A percentile compares a stretch with the other conserved stretches of the same genome.
These are phyloP conservation scores for Tephrocybe sp. DNA, from an alignment of 768 basidiomycete species.

Conservation along the genomic window DNA sequence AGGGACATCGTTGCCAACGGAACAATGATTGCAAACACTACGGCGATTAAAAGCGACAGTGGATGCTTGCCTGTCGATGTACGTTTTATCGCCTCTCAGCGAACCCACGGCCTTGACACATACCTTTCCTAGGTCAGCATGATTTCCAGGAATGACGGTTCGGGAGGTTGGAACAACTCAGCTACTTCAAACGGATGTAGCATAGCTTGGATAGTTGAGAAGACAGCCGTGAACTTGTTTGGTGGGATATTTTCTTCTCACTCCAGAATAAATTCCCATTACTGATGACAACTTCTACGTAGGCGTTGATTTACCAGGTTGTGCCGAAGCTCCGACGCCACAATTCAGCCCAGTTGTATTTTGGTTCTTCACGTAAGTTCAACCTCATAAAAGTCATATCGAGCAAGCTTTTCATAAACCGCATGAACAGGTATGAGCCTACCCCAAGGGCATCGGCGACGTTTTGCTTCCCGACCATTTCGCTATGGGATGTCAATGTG, in stretches of 20 bases:
- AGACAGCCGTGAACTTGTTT: constrained; percentile 39
- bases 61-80: constrained; percentile 42
- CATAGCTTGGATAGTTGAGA: constrained; percentile 39
- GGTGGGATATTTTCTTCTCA: constrained; percentile 36
- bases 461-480: constrained; percentile 45
- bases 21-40: constrained; percentile 48
- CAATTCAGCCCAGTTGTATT: constrained; percentile 52
- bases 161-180: constrained; percentile 43
- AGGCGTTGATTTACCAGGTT: constrained; percentile 32
- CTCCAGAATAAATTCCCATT: too few relatives aligned
- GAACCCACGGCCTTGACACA: neutral
- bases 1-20: constrained; percentile 38
- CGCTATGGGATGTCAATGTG: constrained; percentile 44
- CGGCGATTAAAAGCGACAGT: constrained; percentile 44
- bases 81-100: constrained; percentile 7
- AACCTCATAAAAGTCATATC: neutral
- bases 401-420: neutral
- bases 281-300: neutral
- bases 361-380: constrained; percentile 53
- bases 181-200: constrained; percentile 39
- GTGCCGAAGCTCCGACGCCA: constrained; percentile 23
- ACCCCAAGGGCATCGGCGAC: constrained; percentile 40
- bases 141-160: constrained; percentile 23
- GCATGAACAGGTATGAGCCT: constrained; percentile 31
- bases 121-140: constrained; percentile 33